Evolutionary conservation across 225 moss, liverwort and hornwort genomes (phyloP).

Genomic region (Neckera pumila): DNA sequence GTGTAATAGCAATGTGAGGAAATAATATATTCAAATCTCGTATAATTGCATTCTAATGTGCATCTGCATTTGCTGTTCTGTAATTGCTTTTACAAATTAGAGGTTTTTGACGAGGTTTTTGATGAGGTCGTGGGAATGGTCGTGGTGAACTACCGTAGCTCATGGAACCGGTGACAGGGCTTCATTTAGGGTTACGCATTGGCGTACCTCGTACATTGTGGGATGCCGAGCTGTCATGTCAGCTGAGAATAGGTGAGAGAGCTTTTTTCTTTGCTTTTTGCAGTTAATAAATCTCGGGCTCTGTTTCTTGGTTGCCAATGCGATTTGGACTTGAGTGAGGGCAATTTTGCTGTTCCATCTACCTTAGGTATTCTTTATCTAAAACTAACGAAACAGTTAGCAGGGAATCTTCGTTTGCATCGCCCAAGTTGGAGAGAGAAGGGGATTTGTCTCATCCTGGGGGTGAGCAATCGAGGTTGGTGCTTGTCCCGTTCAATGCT

Average conservation of each 20-base stretch:
- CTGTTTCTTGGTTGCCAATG: neutral
- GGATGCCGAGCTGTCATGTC: constrained; percentile 26
- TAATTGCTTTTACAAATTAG: neutral
- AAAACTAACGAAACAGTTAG: neutral
- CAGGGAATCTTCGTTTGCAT: constrained; percentile 22
- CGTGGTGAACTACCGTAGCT: neutral
- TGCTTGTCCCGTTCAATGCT: neutral
- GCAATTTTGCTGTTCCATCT: neutral
- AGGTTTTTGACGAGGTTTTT: neutral
- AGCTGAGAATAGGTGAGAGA: constrained; percentile 31
- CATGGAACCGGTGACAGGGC: constrained; percentile 2
- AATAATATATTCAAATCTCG: neutral
- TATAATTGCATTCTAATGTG: neutral
- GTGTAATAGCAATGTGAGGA: neutral
- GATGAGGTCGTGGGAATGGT: neutral
- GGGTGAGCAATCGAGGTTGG: constrained; percentile 11
- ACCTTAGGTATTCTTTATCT: neutral
- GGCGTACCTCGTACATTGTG: neutral
- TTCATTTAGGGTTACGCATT: neutral
- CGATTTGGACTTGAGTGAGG: neutral
- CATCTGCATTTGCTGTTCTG: neutral
- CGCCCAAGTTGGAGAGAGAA: constrained; percentile 18
- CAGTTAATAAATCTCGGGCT: neutral
- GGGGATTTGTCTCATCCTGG: constrained; percentile 2
- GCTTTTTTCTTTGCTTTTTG: neutral